phyloP scores from a whole-genome alignment of 257 asterid species.

The Thymus mandschuricus region DNA sequence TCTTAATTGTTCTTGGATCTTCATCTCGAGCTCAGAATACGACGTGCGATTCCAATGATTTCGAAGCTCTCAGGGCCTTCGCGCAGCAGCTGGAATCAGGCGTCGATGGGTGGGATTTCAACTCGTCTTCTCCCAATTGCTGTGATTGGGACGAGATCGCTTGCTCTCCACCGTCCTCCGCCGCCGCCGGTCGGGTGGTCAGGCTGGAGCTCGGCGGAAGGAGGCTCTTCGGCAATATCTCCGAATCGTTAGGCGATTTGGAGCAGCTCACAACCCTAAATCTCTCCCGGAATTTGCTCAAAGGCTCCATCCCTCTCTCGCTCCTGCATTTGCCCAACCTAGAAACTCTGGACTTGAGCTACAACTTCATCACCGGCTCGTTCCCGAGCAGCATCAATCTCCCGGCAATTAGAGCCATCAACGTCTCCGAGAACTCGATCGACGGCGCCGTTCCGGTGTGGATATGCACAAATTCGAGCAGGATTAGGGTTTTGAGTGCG shows the following conservation, averaged over 20 bases:
- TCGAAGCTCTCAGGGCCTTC: constrained; percentile 51
- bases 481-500: constrained; percentile 44
- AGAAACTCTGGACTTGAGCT: constrained; percentile 64
- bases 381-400: constrained; percentile 49
- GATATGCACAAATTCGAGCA: constrained; percentile 64
- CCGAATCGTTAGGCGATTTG: constrained; percentile 60
- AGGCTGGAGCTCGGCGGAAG: constrained; percentile 55
- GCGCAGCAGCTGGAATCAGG: constrained; percentile 40
- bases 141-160: constrained; percentile 68
- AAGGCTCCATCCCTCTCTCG: constrained; percentile 58
- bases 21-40: constrained; percentile 49
- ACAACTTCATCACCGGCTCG: constrained; percentile 48
- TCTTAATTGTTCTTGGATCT: constrained; percentile 37
- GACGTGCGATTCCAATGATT: constrained; percentile 59
- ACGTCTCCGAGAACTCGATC: constrained; percentile 62
- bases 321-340: constrained; percentile 56
- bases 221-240: constrained; percentile 49
- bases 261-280: constrained; percentile 67
- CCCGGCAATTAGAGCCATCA: constrained; percentile 52
- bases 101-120: constrained; percentile 52
- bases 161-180: constrained; percentile 50
- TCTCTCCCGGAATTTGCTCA: constrained; percentile 59
- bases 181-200: constrained; percentile 49
- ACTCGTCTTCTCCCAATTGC: constrained; percentile 54
- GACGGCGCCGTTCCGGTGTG: constrained; percentile 55